Evolutionary conservation across 345 rosid genomes (phyloP), one percentile per base, ranked within the genome.

Genomic region (Salix udensis): DNA sequence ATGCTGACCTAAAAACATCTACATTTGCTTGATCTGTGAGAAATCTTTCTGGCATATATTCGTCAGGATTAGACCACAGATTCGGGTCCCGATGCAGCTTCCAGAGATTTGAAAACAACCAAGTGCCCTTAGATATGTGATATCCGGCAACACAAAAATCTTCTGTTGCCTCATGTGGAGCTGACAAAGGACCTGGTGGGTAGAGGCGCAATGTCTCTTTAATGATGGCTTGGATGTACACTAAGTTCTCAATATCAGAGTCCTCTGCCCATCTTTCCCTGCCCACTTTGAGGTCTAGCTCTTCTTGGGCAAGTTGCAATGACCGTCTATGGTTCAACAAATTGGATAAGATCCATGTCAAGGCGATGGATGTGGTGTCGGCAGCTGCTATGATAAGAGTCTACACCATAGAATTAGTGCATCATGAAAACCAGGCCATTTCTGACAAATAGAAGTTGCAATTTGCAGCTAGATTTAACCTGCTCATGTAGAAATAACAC

Each of bases 331-430:
- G 79, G 80, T 87, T 87, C 68, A 85, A 50, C 65, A 87, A 68
- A 64, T 85, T 68, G 44, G 88, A 79, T 2, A 88, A 37, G 2
- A 82, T 79, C 89, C 90, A 88, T 61, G 87, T 83, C 24, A 85
- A 73, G 31, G 86, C 77, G 64, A 84, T 42, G 31, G 80, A 79
- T 21, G 82, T 77, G 6, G 91, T 82, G 21, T 89, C 90, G 10
- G 81, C 77, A n/a, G 89, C 89, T 4, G 89, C 87, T 31, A 85
- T 52, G 0, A 91, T 77, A 65, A 91, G 82, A 73, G 84, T 88
- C 95, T 90, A 15, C 52, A 71, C 7, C 36, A 50, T 13, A 11
- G 24, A 40, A 53, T 6, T 53, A 18, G 23, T 36, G 61, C 10
- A 23, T 36, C 30, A 24, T 0, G 16, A 28, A 26, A 10, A 8